Evolutionary conservation across 2,329 filamentous ascomycete species (phyloP).

Genomic region (Ophiostoma tasmaniense): DNA sequence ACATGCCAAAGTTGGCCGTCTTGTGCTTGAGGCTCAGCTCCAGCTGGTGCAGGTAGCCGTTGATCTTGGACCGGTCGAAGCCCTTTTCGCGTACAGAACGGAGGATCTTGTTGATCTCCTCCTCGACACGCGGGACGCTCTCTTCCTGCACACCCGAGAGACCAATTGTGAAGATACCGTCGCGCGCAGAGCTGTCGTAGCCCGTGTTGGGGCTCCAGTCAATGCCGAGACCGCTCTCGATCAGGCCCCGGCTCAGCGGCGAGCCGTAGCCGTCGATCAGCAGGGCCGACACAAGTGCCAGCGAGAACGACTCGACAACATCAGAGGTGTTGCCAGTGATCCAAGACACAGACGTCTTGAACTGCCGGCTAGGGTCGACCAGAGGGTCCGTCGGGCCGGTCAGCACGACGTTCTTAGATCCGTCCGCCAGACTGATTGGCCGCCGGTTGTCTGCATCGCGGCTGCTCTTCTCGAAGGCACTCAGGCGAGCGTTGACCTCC

Average conservation of each 20-base stretch:
- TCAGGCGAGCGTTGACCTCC: constrained; percentile 67
- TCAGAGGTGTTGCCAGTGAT: constrained; percentile 75
- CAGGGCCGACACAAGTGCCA: constrained; percentile 73
- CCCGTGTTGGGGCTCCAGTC: constrained; percentile 95
- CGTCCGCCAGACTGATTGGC: constrained; percentile 60
- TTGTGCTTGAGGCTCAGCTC: constrained; percentile 94
- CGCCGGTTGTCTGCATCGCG: constrained; percentile 62
- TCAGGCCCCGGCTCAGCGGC: constrained; percentile 77
- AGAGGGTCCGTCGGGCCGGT: constrained; percentile 79
- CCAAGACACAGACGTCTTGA: constrained; percentile 93
- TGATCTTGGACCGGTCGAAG: constrained; percentile 83
- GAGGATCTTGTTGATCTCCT: constrained; percentile 64
- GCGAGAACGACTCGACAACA: constrained; percentile 77
- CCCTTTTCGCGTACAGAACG: constrained; percentile 62
- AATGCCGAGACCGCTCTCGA: constrained; percentile 82
- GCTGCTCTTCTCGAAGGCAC: constrained; percentile 60
- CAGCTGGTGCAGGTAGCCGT: constrained; percentile 86
- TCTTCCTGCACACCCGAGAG: constrained; percentile 79
- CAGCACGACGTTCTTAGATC: constrained; percentile 61
- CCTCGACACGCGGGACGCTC: constrained; percentile 69
- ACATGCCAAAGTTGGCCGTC: constrained; percentile 89
- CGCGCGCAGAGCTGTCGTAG: constrained; percentile 69
- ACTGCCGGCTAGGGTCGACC: constrained; percentile 76
- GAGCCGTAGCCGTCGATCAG: constrained; percentile 93
- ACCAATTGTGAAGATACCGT: constrained; percentile 81